A percentile compares a stretch with the other conserved stretches of the same genome.
Conservation (phyloP, 2,329 filamentous ascomycete species). For the Sporothrix pseudoabietina region DNA sequence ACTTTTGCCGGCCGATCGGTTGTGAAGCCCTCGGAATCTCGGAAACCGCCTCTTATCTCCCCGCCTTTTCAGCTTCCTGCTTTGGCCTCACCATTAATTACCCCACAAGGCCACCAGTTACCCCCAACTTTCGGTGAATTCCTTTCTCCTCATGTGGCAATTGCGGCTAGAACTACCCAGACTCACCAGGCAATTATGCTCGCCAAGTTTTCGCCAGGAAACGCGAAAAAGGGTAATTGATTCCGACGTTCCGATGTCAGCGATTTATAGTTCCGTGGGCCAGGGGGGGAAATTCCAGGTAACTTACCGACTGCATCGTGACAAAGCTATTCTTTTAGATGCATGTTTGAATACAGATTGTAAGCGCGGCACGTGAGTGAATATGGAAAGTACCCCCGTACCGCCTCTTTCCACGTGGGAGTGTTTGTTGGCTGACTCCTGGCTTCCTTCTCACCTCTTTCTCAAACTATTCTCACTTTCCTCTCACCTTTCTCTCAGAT, state of each 20-base stretch:
- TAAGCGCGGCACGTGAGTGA: not conserved
- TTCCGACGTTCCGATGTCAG: conserved; percentile 21
- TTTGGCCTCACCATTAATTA: not conserved
- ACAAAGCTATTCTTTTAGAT: not conserved
- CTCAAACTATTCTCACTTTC: not conserved
- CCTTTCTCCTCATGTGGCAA: conserved; percentile 17
- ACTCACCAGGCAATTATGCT: not conserved
- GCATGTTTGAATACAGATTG: not conserved
- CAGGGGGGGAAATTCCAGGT: not conserved
- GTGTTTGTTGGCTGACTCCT: not conserved
- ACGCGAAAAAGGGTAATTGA: conserved; percentile 5
- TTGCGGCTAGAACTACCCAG: not conserved
- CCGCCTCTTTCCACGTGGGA: not conserved
- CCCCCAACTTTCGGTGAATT: conserved; percentile 7
- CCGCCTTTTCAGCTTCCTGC: not conserved
- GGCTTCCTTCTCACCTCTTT: not conserved
- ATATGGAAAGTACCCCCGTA: not conserved
- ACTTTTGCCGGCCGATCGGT: not conserved
- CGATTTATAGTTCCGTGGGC: not conserved
- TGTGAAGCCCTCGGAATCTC: conserved; percentile 2
- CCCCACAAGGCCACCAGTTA: not conserved
- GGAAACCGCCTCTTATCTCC: conserved; percentile 13
- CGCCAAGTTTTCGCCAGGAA: not conserved
- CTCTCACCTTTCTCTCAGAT: not conserved
- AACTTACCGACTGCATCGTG: not conserved